Evolutionary conservation across 441 rosid genomes (phyloP), one percentile per base, ranked within the genome.

Genomic region (Erysimum cheiri): DNA sequence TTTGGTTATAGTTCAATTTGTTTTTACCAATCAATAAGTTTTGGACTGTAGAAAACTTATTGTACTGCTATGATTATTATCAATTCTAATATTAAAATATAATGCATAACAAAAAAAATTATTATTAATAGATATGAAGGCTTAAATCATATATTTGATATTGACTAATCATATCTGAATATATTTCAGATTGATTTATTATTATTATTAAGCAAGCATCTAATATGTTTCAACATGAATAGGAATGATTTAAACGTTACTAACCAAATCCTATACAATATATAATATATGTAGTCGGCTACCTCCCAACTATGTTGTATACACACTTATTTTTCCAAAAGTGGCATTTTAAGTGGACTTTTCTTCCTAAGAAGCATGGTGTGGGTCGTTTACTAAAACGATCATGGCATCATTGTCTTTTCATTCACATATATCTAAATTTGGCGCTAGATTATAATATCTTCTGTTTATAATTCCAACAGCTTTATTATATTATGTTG

Each of bases 251-350:
- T 15, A 32, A 15, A 55, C 13, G 29, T 17, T 22, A 67, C 15
- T 39, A 35, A 58, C 39, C 10, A 61, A 41, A 52, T 14, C 13
- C 6, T 31, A 19, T 12, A 32, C 54, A 29, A 50, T 35, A 36
- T 36, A 46, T n/a, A 39, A 54, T 32, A 31, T 10, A n/a, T 58
- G 9, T 61, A 39, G 70, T 69, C 74, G 78, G 74, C 78, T 69
- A 75, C 48, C 66, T 75, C 70, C 74, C 78, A 74, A 75, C 74
- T 75, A 63, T 58, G 31, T 22, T 3, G 37, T 36, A 29, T 53
- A 48, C 64, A 63, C 78, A 62, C 70, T 53, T 26, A 17, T 55
- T 48, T 55, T 37, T 33, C 32, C 32, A 1, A 32, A 68, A 69
- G 78, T 73, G 58, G 72, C 48, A 44, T 56, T 56, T 31, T 17